Conservation (phyloP, 345 rosid genomes). For the Kernera saxatilis region DNA sequence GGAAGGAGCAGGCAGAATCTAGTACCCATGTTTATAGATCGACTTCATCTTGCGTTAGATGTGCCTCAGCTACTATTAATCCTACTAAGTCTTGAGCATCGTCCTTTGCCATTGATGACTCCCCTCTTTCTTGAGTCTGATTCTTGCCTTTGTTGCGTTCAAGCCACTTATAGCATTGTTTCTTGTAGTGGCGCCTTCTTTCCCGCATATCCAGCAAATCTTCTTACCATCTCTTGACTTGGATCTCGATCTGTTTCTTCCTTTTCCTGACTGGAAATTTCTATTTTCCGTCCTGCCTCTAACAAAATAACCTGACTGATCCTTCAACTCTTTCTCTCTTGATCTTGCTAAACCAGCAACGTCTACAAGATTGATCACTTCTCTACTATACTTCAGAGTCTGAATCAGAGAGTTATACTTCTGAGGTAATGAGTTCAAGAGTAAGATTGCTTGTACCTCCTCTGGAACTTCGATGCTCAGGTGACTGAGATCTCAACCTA, state of each 20-base stretch:
- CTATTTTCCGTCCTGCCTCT: not conserved
- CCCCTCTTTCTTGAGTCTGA: no score
- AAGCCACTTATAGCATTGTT: not conserved
- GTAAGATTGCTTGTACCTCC: not conserved
- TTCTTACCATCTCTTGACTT: not conserved
- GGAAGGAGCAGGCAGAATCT: not conserved
- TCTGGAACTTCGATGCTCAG: not conserved
- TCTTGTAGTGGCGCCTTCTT: not conserved
- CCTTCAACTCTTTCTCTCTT: not conserved
- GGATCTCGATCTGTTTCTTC: not conserved
- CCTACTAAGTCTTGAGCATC: not conserved
- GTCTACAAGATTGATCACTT: not conserved
- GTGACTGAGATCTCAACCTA: not conserved
- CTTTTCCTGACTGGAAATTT: no score
- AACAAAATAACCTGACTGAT: not conserved
- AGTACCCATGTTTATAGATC: not conserved
- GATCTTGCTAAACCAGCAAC: not conserved
- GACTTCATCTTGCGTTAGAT: accelerated
- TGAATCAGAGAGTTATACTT: no score
- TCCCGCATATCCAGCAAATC: not conserved
- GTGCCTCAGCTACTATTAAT: not conserved
- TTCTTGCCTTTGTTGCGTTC: not conserved
- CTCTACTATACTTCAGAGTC: not conserved
- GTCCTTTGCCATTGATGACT: not conserved
- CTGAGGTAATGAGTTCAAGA: not conserved